Evolutionary conservation across 2,329 filamentous ascomycete genomes (phyloP).

Genomic region (Aspergillus clavatus): DNA sequence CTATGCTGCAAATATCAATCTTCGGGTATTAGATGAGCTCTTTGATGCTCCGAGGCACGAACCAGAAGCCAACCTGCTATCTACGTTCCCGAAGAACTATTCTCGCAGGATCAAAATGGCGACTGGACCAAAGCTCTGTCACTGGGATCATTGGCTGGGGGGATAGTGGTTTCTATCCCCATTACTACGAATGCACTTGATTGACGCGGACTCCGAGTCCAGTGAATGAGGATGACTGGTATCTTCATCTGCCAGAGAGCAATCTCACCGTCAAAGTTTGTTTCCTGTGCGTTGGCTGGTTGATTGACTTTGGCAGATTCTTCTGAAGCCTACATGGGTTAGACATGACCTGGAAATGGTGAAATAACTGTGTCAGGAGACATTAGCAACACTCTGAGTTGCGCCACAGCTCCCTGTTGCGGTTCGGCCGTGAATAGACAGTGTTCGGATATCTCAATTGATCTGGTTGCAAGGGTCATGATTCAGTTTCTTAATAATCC

Average conservation of each 20-base stretch:
- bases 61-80: conserved; percentile 20
- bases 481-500: too few species aligned
- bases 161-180: conserved; percentile 28
- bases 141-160: conserved; percentile 31
- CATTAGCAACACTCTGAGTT: too few species aligned
- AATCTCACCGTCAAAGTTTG: conserved; percentile 21
- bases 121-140: conserved; percentile 11
- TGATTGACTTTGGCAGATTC: conserved; percentile 18
- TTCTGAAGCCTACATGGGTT: conserved; percentile 12
- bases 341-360: too few species aligned
- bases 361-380: too few species aligned
- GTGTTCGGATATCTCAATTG: too few species aligned
- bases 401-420: too few species aligned
- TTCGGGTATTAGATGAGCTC: conserved; percentile 12
- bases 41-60: conserved; percentile 7
- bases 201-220: conserved; percentile 15
- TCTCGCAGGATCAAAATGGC: conserved; percentile 18
- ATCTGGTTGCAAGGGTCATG: too few species aligned
- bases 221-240: conserved; percentile 26
- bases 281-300: conserved; percentile 20
- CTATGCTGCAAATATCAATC: conserved; percentile 17
- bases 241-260: conserved; percentile 22
- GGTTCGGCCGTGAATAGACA: too few species aligned
- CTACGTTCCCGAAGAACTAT: conserved; percentile 18
- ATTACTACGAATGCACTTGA: conserved; percentile 24